Evolutionary conservation across 2,329 filamentous ascomycete species (phyloP), one percentile per base, ranked within the genome.

Genomic region (Stemphylium vesicarium): DNA sequence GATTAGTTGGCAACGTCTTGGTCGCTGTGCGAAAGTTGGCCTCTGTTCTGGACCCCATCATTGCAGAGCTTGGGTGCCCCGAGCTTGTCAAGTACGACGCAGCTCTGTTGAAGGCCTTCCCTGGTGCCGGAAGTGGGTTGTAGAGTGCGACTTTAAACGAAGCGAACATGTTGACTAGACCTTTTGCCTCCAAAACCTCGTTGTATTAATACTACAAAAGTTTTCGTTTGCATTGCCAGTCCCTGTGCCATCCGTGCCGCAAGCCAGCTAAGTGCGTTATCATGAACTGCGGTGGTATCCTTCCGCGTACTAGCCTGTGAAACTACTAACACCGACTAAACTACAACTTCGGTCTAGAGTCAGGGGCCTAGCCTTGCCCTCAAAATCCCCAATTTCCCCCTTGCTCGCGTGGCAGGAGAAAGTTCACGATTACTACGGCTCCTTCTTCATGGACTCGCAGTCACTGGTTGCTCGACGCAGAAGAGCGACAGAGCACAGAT

Each of bases 71-170:
- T 36, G 52, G 51, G 0, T 66, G 62, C 31, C 57, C 62, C 6
- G 43, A 63, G 16, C 43, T 66, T 36, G 54, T 58, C 18, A 49
- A 42, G 6, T 64, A 63, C 31, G 48, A 66, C 24, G 59, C 56
- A 22, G 33, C 48, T 18, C 41, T 63, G 15, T 62, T 63, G 16
- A 58, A 56, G 12, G 24, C 47, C 12, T 65, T 63, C 40, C 62
- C 62, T 26, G 62, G 62, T 51, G 62, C 36, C 16, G 36, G 8
- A 40, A 10, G 36, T 40, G 45, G 24, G 36, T 15, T 48, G 12
- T 48, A 48, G 36, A 39, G 36, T 40, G 24, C 26, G 45, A 35
- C 26, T 48, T 36, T 33, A 40, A 15, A 38, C 16, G 31, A 20
- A 12, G 16, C 36, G 15, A 39, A 48, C 26, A 35, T 40, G 13